Evolutionary conservation across 345 rosid genomes (phyloP).

Genomic region (Hibiscus mutabilis): DNA sequence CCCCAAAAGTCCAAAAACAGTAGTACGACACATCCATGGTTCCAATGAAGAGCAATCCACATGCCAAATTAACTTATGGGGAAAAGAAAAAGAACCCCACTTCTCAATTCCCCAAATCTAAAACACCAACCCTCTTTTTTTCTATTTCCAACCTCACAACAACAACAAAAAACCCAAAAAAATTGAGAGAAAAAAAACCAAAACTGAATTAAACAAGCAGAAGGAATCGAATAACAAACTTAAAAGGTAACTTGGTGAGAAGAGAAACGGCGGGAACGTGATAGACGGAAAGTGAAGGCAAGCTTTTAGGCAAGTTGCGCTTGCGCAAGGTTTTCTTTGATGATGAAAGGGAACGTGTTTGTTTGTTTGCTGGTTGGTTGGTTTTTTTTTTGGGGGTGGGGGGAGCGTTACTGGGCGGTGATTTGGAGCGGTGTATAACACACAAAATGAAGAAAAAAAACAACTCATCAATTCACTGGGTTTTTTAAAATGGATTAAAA

Average conservation of each 20-base stretch:
- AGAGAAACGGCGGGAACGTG: too few species aligned
- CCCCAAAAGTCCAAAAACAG: slow-evolving; percentile 65
- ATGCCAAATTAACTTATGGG: slow-evolving; percentile 24
- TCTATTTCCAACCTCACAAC: neutral
- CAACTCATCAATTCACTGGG: too few species aligned
- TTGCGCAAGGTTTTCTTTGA: neutral
- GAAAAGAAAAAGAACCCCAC: neutral
- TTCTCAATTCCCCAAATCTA: neutral
- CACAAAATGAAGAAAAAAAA: too few species aligned
- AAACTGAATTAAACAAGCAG: too few species aligned
- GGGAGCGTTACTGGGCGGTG: neutral
- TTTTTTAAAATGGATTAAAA: too few species aligned
- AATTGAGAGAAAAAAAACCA: too few species aligned
- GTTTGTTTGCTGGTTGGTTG: neutral
- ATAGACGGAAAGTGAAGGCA: neutral
- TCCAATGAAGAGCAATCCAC: slow-evolving; percentile 61
- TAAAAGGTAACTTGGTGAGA: too few species aligned
- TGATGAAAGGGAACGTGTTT: neutral
- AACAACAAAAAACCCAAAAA: neutral
- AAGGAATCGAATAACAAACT: too few species aligned
- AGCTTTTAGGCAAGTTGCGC: neutral
- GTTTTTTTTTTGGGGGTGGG: too few species aligned
- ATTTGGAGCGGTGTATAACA: neutral
- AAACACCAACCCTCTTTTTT: slow-evolving; percentile 1
- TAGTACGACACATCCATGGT: slow-evolving; percentile 52